Base-by-base conservation (phyloP, 805 yeast genomes). In the Teunomyces lycoperdinae region DNA sequence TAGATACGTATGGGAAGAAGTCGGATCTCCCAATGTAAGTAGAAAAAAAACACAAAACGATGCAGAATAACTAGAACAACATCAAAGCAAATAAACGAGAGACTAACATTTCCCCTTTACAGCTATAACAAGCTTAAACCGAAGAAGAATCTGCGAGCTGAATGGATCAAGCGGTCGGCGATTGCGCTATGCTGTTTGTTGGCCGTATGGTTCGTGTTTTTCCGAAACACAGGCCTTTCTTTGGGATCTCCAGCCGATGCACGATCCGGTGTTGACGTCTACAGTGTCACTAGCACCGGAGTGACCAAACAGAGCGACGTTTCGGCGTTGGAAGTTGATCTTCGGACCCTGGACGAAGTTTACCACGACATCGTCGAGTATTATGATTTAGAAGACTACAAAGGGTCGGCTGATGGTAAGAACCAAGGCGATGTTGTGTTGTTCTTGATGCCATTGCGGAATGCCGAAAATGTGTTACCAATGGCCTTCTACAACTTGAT, bases 401-500 rank as follows among this genome's bases (percentile, higher is more conserved):
- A 62, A 42, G 91, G 90, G 2, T 54, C 76, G 1, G 58, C 73
- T 1, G 67, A 73, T 35, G 89, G 87, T 11, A 63, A 62, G 11
- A 58, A 54, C 7, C 64, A 75, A 13, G 78, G 81, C 10, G 95
- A 89, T 52, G 78, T 82, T 42, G 81, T 89, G 10, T 68, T 89
- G 47, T 67, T 89, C 44, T 74, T 85, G 51, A 78, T 89, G 59
- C 96, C 96, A 8, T 68, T 89, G 51, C 74, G 95, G 65, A 85
- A 89, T 58, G 95, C 96, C 0, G 86, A 80, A 57, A 73, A 77
- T 27, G 91, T 87, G 16, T 68, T 89, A 51, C 90, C 94, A 9
- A 73, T 88, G 73, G 89, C 90, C 76, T 88, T 89, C 69, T 84
- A 84, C 58, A 87, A 89, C 66, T 70, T 89, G 66, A 87, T 86